phyloP scores from a whole-genome alignment of 371 early-diverging fungal genomes.

The Mortierella sp. region DNA sequence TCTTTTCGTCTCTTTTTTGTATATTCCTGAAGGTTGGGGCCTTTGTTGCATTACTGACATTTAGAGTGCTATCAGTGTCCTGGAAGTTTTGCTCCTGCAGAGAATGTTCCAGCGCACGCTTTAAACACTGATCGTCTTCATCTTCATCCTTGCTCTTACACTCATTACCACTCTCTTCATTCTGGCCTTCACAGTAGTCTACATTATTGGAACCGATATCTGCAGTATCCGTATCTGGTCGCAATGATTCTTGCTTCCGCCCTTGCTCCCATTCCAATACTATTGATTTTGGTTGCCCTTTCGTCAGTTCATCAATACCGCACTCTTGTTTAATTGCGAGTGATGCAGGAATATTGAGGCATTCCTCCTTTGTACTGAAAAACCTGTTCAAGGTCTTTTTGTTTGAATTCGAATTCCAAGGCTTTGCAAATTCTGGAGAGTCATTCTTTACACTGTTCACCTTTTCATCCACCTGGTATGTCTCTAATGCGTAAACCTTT shows the following conservation, averaged over 20 bases:
- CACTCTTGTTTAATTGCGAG: background rate
- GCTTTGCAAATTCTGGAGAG: constrained; percentile 40
- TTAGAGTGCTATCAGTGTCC: no score
- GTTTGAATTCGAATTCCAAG: constrained; percentile 54
- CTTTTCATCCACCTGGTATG: constrained; percentile 51
- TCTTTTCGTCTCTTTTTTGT: background rate
- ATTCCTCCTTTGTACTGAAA: constrained; percentile 17
- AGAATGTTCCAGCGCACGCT: constrained; percentile 28
- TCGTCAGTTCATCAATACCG: background rate
- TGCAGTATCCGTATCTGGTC: no score
- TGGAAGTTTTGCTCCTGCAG: constrained; percentile 11
- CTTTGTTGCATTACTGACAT: background rate
- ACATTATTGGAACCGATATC: background rate
- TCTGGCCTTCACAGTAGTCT: background rate
- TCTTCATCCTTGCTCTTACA: background rate
- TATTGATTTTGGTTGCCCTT: background rate
- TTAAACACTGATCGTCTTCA: constrained; percentile 13
- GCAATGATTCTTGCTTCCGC: background rate
- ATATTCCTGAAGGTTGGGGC: no score
- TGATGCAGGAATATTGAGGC: background rate
- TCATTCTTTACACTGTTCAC: constrained; percentile 53
- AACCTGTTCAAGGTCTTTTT: constrained; percentile 47
- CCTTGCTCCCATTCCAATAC: background rate
- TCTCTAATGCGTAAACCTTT: constrained; percentile 42
- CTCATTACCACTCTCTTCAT: background rate